Base-by-base conservation (phyloP, 805 yeast species). In the Groenewaldozyma tartarivorans region DNA sequence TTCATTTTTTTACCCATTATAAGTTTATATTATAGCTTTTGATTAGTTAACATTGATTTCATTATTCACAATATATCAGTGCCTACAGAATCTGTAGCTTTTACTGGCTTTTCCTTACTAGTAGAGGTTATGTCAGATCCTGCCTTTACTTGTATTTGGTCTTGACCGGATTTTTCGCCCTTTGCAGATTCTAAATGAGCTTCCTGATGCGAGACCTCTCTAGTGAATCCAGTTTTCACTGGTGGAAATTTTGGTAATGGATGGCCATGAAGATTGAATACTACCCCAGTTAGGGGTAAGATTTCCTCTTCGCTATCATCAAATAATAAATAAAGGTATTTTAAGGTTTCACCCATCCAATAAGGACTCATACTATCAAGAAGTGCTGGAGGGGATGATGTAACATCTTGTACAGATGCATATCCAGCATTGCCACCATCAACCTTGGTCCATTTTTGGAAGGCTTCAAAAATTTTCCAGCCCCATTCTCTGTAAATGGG, bases 331-430 rank as follows among this genome's bases (percentile, higher is more conserved):
- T 84, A 84, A 32, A 87, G 66, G 61, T 87, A 88, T 61, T 88
- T 88, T 56, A 88, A 70, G 3, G 96, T 88, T 59, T 88, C 96
- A 2, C 95, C 88, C 34, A 84, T 68, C 96, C 96, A 88, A 67
- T 85, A 86, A 17, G 94, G 80, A 61, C 87, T 96, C 75, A 83
- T 74, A 55, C 83, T 84, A 60, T 88, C 92, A 40, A 71, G 62
- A 46, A 57, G 58, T 17, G 56, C 54, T 2, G 88, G 77, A 26
- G 78, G 75, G 5, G 63, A 48, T 2, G 52, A 47, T 1, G 83
- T 74, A 36, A 85, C 88, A 56, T 83, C 84, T 38, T 71, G 64
- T 48, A 87, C 61, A 5, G 82, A 74, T 1, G 85, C 69, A 58
- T 75, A 87, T 3, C 77, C 72, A 4, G 68, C 71, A 5, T 19